Conservation (phyloP, 1,284 basidiomycete genomes). For the Tilletia caries region DNA sequence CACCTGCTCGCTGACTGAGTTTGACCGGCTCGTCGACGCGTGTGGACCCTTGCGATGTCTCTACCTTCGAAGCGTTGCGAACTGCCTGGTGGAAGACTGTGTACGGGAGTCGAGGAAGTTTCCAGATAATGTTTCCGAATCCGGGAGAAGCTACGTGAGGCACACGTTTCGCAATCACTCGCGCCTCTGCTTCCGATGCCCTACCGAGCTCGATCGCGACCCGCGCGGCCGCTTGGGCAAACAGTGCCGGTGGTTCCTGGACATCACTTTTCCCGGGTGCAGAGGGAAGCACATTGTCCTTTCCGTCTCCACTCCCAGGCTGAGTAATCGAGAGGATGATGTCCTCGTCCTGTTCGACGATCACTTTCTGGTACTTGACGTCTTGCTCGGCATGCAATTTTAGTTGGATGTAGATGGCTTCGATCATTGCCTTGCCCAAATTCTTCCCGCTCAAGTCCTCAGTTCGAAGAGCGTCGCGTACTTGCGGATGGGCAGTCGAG, state of each 20-base stretch:
- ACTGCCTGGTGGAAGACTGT: background rate
- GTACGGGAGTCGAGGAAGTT: slow-evolving; percentile 6
- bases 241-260: background rate
- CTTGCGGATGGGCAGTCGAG: background rate
- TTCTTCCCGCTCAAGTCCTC: background rate
- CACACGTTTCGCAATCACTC: background rate
- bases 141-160: background rate
- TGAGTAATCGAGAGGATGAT: background rate
- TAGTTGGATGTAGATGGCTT: background rate
- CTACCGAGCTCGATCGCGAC: slow-evolving; percentile 10
- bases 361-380: background rate
- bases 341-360: background rate
- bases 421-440: background rate
- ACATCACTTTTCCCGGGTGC: background rate
- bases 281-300: background rate
- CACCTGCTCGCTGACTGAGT: background rate
- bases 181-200: slow-evolving; percentile 8
- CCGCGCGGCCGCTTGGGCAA: slow-evolving; percentile 11
- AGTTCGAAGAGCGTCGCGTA: background rate
- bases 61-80: background rate
- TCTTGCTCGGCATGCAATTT: background rate
- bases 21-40: background rate
- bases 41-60: background rate
- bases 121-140: background rate
- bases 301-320: background rate